Percentiles rank a stretch among this genome's conserved stretches.
phyloP scores from a whole-genome alignment of 768 basidiomycete genomes.

The Collybiopsis luxurians region DNA sequence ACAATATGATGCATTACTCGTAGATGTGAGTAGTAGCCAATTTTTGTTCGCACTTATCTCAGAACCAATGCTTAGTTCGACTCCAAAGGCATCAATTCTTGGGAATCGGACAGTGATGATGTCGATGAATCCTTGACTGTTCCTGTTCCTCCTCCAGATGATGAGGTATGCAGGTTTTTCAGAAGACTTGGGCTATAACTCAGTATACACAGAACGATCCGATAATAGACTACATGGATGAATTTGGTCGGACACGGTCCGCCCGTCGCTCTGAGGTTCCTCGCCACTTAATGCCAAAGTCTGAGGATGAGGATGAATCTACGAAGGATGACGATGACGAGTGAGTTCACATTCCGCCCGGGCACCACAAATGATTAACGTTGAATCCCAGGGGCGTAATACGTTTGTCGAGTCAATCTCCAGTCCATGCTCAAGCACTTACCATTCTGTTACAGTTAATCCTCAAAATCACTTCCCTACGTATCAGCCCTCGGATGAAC shows the following conservation, averaged over 20 bases:
- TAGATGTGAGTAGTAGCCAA: constrained; percentile 59
- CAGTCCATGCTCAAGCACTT: not conserved
- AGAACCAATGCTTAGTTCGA: constrained; percentile 61
- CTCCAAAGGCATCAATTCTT: constrained; percentile 47
- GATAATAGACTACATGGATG: constrained; percentile 82
- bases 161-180: constrained; percentile 29
- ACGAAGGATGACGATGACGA: constrained; percentile 65
- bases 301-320: constrained; percentile 50
- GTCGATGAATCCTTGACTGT: constrained; percentile 75
- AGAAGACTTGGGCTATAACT: not conserved
- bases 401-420: constrained; percentile 31
- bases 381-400: constrained; percentile 51
- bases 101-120: constrained; percentile 72
- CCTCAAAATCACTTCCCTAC: constrained; percentile 85
- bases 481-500: constrained; percentile 82
- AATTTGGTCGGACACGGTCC: constrained; percentile 77
- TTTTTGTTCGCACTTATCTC: not conserved
- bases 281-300: constrained; percentile 49
- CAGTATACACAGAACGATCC: constrained; percentile 57
- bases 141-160: constrained; percentile 38
- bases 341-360: constrained; percentile 31
- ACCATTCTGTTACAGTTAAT: constrained; percentile 49
- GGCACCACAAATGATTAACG: not conserved
- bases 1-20: constrained; percentile 69
- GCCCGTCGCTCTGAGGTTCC: constrained; percentile 76